Percentiles rank a stretch among this genome's conserved stretches.
Evolutionary conservation across 768 basidiomycete genomes (phyloP).

Genomic region (Termitomyces sp.): DNA sequence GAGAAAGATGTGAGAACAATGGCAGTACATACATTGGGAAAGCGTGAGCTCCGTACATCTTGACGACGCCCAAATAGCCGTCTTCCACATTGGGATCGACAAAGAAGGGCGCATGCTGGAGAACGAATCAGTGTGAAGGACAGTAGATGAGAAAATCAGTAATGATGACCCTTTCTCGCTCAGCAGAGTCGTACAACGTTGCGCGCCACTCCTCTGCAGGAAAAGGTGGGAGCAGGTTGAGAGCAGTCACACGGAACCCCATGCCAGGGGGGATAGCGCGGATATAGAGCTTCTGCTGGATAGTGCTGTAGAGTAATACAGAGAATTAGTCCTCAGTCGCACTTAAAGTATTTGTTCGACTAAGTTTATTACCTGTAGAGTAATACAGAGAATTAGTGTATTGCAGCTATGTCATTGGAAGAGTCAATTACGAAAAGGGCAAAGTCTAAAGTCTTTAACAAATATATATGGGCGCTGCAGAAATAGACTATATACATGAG

Average conservation of each 20-base stretch:
- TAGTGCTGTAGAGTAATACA: background rate
- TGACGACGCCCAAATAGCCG: background rate
- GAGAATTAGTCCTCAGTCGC: no score
- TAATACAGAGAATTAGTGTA: no score
- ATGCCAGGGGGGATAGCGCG: background rate
- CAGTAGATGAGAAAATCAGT: background rate
- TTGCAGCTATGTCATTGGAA: no score
- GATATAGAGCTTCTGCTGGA: background rate
- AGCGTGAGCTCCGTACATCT: background rate
- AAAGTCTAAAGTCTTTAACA: no score
- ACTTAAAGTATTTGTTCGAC: no score
- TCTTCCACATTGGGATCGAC: background rate
- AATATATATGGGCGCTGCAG: background rate
- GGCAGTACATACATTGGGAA: background rate
- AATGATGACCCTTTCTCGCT: background rate
- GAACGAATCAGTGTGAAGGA: background rate
- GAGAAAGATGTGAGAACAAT: no score
- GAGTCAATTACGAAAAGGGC: no score
- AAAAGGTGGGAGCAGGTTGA: no score
- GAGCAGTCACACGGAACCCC: background rate
- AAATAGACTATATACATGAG: background rate
- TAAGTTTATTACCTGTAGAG: no score
- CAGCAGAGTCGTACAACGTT: background rate
- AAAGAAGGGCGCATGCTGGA: background rate
- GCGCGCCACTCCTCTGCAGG: no score